Evolutionary conservation across 305 asterid genomes (phyloP).

Genomic region (Fraxinus ornus): DNA sequence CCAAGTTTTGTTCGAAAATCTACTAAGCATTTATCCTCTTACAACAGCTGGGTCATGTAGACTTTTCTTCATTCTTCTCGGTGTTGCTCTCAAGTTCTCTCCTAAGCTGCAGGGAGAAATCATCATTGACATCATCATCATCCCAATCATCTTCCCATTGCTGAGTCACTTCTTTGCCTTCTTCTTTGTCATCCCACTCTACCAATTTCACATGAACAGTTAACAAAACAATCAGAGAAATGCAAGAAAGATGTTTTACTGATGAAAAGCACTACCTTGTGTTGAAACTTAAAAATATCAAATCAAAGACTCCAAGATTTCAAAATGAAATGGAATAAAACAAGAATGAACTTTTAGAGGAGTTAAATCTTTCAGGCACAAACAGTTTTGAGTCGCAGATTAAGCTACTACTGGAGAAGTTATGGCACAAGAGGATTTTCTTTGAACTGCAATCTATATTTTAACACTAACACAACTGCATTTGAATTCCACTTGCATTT

Average conservation of each 20-base stretch:
- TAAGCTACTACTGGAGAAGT: neutral
- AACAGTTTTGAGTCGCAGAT: neutral
- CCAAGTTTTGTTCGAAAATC: neutral
- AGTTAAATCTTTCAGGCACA: neutral
- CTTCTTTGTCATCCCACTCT: slow-evolving; percentile 80
- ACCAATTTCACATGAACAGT: slow-evolving; percentile 12
- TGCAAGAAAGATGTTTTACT: neutral
- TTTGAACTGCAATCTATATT: neutral
- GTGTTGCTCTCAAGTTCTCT: slow-evolving; percentile 72
- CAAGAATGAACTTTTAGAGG: neutral
- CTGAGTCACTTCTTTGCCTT: slow-evolving; percentile 73
- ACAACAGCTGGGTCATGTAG: slow-evolving; percentile 24
- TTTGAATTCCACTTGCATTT: neutral
- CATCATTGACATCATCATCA: slow-evolving; percentile 91
- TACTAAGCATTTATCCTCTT: neutral
- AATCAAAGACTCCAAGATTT: neutral
- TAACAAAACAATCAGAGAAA: neutral
- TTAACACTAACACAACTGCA: neutral
- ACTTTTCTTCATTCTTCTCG: slow-evolving; percentile 48
- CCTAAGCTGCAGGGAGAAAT: slow-evolving; percentile 91
- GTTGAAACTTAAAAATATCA: neutral
- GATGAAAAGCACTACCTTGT: neutral
- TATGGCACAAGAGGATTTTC: neutral
- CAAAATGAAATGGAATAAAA: neutral
- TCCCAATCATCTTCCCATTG: slow-evolving; percentile 99